Percentiles rank a stretch among this genome's conserved stretches.
Evolutionary conservation across 139 green algal species (phyloP).

Genomic region (Monoraphidium neglectum): DNA sequence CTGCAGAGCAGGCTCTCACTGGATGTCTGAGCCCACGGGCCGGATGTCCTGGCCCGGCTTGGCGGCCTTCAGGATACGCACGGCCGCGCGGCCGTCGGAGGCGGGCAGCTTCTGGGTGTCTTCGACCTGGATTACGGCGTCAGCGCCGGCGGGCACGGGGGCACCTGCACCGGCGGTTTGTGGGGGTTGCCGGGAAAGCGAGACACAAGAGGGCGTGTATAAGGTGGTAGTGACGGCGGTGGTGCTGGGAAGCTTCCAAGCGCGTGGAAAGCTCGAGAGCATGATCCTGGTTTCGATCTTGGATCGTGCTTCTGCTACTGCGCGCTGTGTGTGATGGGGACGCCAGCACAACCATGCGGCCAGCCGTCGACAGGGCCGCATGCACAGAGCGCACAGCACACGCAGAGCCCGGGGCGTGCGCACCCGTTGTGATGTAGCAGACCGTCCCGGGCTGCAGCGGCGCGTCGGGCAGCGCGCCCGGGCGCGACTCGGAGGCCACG

Average conservation of each 20-base stretch:
- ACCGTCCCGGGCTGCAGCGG: conserved; percentile 59
- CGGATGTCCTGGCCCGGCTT: conserved; percentile 69
- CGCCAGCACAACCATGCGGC: conserved; percentile 78
- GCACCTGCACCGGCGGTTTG: neutral
- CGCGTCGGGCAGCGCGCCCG: conserved; percentile 61
- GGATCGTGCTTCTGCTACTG: too few relatives aligned
- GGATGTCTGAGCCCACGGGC: conserved; percentile 81
- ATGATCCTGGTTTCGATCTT: too few relatives aligned
- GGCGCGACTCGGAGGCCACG: conserved; percentile 76
- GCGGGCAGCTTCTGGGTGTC: too few relatives aligned
- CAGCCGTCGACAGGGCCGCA: conserved; percentile 33
- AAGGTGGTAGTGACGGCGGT: neutral
- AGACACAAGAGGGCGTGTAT: neutral
- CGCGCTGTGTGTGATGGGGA: too few relatives aligned
- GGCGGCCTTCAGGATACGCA: conserved; percentile 68
- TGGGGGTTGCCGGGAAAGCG: neutral
- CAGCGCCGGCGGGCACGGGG: too few relatives aligned
- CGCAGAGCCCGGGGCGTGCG: neutral
- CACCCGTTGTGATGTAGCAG: conserved; percentile 92
- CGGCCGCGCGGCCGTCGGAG: too few relatives aligned
- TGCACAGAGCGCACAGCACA: neutral
- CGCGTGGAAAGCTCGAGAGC: too few relatives aligned
- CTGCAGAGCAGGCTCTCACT: too few relatives aligned
- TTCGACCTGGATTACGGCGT: too few relatives aligned
- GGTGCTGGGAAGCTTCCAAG: conserved; percentile 65